Evolutionary conservation across 2,329 filamentous ascomycete genomes (phyloP).

Genomic region (Eutypa lata): DNA sequence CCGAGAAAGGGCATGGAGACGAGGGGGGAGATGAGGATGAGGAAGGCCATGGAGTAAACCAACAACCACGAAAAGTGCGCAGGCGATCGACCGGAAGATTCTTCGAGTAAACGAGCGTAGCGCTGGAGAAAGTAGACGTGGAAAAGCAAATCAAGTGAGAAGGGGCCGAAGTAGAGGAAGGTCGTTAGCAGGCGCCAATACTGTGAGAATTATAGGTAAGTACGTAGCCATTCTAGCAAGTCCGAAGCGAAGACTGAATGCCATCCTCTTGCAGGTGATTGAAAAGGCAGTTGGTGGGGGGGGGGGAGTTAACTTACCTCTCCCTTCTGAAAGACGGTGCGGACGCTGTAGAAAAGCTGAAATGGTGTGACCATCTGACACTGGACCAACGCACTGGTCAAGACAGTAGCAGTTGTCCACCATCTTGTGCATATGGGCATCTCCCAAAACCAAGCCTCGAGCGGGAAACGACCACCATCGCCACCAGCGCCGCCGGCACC

Average conservation of each 20-base stretch:
- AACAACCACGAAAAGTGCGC: constrained; percentile 96
- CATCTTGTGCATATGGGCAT: constrained; percentile 94
- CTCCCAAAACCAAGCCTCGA: constrained; percentile 98
- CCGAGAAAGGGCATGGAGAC: constrained; percentile 92
- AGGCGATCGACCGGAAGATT: constrained; percentile 85
- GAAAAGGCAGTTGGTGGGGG: neutral
- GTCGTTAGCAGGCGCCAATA: constrained; percentile 97
- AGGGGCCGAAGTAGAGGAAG: constrained; percentile 94
- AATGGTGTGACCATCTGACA: constrained; percentile 90
- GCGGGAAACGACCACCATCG: constrained; percentile 65
- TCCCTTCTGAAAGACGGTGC: constrained; percentile 84
- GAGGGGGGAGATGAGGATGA: constrained; percentile 79
- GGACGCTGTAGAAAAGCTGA: constrained; percentile 95
- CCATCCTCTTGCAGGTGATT: neutral
- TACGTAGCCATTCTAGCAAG: neutral
- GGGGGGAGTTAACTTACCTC: constrained; percentile 59
- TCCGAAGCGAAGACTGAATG: neutral
- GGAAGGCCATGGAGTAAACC: constrained; percentile 74
- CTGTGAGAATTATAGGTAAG: constrained; percentile 42
- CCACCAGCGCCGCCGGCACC: constrained; percentile 17
- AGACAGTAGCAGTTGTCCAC: constrained; percentile 92
- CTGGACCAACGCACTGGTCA: constrained; percentile 86
- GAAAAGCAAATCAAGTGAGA: constrained; percentile 91
- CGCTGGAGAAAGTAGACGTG: constrained; percentile 98
- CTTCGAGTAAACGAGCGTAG: constrained; percentile 91